phyloP scores from a whole-genome alignment of 352 stramenopile genomes.

The Blastocystis sp. region DNA sequence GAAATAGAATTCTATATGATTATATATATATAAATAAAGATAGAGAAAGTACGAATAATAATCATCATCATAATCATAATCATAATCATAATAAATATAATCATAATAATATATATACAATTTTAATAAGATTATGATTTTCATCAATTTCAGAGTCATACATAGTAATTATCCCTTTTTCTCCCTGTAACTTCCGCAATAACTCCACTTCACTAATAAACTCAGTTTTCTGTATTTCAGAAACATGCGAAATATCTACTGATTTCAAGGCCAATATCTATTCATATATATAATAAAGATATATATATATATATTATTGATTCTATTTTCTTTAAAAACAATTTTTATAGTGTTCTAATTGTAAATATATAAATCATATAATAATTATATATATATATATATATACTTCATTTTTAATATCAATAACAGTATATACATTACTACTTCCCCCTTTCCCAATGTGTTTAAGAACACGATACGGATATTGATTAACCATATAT shows the following conservation, averaged over 20 bases:
- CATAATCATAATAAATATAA: too few species aligned
- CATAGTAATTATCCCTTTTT: constrained; percentile 79
- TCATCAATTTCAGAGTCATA: constrained; percentile 73
- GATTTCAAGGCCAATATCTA: constrained; percentile 89
- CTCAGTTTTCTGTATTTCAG: constrained; percentile 65
- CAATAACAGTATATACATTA: constrained; percentile 69
- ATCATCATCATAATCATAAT: too few species aligned
- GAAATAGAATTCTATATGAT: not conserved
- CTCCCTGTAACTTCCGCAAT: constrained; percentile 68
- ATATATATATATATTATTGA: not conserved
- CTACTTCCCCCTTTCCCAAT: constrained; percentile 85
- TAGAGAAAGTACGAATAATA: too few species aligned
- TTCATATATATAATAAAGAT: constrained; percentile 50
- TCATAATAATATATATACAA: constrained; percentile 15
- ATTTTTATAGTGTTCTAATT: not conserved
- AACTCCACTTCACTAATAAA: constrained; percentile 92
- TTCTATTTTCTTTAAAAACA: not conserved
- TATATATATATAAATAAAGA: too few species aligned
- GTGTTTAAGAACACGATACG: constrained; percentile 78
- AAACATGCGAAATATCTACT: constrained; percentile 76
- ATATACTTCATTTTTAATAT: constrained; percentile 18
- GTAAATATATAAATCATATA: constrained; percentile 1
- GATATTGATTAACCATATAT: constrained; percentile 66
- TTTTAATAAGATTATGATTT: constrained; percentile 39
- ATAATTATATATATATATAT: too few species aligned